Evolutionary conservation across 2,329 filamentous ascomycete species (phyloP).

Genomic region (Geoglossum cookeanum): DNA sequence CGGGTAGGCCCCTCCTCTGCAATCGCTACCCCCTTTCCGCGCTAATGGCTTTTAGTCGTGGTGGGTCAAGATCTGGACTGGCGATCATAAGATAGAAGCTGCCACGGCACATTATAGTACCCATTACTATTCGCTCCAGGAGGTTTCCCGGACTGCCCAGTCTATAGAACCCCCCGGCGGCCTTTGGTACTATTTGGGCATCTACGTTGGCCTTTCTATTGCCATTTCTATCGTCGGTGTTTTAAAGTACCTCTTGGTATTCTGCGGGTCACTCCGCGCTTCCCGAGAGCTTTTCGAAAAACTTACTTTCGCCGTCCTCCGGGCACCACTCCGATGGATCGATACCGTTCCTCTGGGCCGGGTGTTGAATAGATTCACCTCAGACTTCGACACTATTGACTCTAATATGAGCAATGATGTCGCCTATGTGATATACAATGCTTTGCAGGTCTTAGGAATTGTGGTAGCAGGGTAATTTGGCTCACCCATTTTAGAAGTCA

Average conservation of each 20-base stretch:
- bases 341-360: constrained; percentile 63
- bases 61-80: constrained; percentile 29
- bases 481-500: constrained; percentile 1
- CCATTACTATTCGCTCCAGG: neutral
- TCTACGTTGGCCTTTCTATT: constrained; percentile 46
- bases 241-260: constrained; percentile 42
- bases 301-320: constrained; percentile 46
- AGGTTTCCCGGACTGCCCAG: neutral
- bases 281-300: constrained; percentile 49
- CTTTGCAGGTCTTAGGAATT: constrained; percentile 44
- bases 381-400: constrained; percentile 59
- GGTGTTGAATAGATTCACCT: constrained; percentile 58
- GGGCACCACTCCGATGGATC: constrained; percentile 58
- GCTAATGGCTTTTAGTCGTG: constrained; percentile 17
- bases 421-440: constrained; percentile 37
- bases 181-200: constrained; percentile 43
- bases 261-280: constrained; percentile 44
- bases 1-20: constrained; percentile 18
- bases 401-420: constrained; percentile 44
- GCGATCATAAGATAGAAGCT: constrained; percentile 16
- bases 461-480: constrained; percentile 35
- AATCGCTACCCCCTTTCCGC: constrained; percentile 2
- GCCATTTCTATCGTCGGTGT: constrained; percentile 39
- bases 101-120: constrained; percentile 1
- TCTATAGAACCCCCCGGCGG: constrained; percentile 13